Evolutionary conservation across 345 rosid species (phyloP), one percentile per base, ranked within the genome.

Genomic region (Gossypium rotundifolium): DNA sequence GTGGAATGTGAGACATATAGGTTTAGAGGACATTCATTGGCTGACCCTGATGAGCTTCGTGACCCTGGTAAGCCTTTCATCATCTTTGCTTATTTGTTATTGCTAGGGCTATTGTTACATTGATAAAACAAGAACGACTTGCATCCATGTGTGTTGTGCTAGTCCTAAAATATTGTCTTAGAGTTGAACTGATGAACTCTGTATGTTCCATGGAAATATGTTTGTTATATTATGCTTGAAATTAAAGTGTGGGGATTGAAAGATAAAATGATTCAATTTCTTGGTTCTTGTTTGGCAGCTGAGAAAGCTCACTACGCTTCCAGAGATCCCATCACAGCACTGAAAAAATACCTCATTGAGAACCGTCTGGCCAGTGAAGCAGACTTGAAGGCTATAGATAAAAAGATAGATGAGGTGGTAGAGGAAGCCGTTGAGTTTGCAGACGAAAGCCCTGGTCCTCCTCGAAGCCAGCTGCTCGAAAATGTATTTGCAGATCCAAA

Each of bases 11-110:
- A 91, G 81, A 91, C 97, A 33, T 91, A 91, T 75, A 86, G 97
- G 79, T 91, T 91, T 78, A 87, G 94, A 86, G 97, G 97, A 73
- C 94, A 91, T 88, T 91, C 97, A 0, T 85, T 89, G 87, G 97
- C 93, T 77, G 94, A 91, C 81, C 97, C 94, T 1, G 91, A 91
- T 83, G 97, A 91, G 87, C 97, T 91, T 65, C 97, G 94, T 83
- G 91, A 91, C 72, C 93, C 97, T 55, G 90, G 94, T 91, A 72
- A 85, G 76, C 67, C 8, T 72, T 74, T 64, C 27, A 7, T 49
- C 77, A 46, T 72, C 38, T 42, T 71, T 16, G 58, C 72, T 60
- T 25, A 8, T 70, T 49, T 38, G 2, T 22, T 10, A 1, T 10
- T 69, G 33, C 44, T 53, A 53, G 25, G 46, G 9, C 46, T 8